Evolutionary conservation across 2,329 filamentous ascomycete genomes (phyloP).

Genomic region (Epichloe bromicola): DNA sequence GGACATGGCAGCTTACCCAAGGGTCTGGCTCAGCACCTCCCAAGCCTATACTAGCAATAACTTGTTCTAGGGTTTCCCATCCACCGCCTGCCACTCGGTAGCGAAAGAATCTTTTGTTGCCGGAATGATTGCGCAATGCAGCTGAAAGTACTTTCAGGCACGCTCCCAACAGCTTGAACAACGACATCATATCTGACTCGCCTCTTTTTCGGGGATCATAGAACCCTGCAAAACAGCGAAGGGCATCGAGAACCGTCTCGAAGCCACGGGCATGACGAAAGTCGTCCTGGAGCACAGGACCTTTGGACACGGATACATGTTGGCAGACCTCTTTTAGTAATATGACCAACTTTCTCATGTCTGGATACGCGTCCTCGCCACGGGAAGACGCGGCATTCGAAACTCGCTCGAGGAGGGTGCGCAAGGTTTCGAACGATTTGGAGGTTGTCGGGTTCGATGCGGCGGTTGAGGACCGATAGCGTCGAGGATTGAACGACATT

Average conservation of each 20-base stretch:
- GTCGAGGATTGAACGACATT: slow-evolving; percentile 40
- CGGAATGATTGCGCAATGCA: slow-evolving; percentile 63
- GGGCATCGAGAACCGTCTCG: slow-evolving; percentile 53
- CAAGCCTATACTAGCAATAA: slow-evolving; percentile 53
- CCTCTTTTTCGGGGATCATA: slow-evolving; percentile 54
- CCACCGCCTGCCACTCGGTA: slow-evolving; percentile 63
- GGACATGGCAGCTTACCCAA: slow-evolving; percentile 59
- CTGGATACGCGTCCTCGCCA: slow-evolving; percentile 31
- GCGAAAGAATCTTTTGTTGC: slow-evolving; percentile 82
- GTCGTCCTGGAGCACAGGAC: slow-evolving; percentile 53
- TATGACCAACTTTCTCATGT: slow-evolving; percentile 35
- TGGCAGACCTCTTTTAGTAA: slow-evolving; percentile 55
- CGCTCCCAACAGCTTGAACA: slow-evolving; percentile 58
- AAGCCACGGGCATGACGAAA: slow-evolving; percentile 76
- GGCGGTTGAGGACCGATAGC: slow-evolving; percentile 53
- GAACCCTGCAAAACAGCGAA: slow-evolving; percentile 60
- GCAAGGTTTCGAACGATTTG: slow-evolving; percentile 48
- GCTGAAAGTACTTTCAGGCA: slow-evolving; percentile 64
- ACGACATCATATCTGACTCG: slow-evolving; percentile 46
- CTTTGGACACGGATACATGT: slow-evolving; percentile 36
- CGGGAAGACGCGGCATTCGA: slow-evolving; percentile 20
- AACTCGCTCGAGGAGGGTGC: slow-evolving; percentile 38
- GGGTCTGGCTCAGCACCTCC: slow-evolving; percentile 54
- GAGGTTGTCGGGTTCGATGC: slow-evolving; percentile 43
- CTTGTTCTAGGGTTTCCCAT: slow-evolving; percentile 64